phyloP scores from a whole-genome alignment of 2,329 filamentous ascomycete species.

The Botryotinia globosa region DNA sequence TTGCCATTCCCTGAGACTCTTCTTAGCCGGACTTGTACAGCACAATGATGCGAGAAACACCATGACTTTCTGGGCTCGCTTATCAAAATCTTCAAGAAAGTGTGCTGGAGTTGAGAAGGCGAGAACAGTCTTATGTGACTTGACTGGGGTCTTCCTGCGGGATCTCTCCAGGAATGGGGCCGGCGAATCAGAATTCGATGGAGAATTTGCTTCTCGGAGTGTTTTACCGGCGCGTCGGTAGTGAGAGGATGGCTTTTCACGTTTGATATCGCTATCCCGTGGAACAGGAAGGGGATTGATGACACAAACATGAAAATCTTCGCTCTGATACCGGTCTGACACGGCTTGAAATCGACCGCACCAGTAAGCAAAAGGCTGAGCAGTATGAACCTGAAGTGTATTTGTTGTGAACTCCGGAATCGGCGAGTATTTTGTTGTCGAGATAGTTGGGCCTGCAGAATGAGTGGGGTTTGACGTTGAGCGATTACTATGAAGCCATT shows the following conservation, averaged over 20 bases:
- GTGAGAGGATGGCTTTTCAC: background rate
- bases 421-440: conserved; percentile 18
- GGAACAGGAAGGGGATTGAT: conserved; percentile 10
- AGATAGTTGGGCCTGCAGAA: conserved; percentile 18
- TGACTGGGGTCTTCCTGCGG: background rate
- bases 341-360: conserved; percentile 58
- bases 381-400: conserved; percentile 41
- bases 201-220: background rate
- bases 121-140: conserved; percentile 4
- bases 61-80: conserved; percentile 46
- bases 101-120: background rate
- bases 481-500: conserved; percentile 20
- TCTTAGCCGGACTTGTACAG: conserved; percentile 47
- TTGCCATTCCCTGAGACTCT: conserved; percentile 50
- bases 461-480: conserved; percentile 20
- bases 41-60: conserved; percentile 48
- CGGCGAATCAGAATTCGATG: background rate
- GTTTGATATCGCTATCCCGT: conserved; percentile 4
- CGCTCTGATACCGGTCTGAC: conserved; percentile 52
- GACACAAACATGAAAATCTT: conserved; percentile 38
- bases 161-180: background rate
- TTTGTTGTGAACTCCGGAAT: conserved; percentile 24
- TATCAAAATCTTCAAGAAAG: conserved; percentile 42
- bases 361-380: conserved; percentile 57
- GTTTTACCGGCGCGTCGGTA: background rate